Base-by-base conservation (phyloP, 1,284 basidiomycete species). In the Trametes sp. region DNA sequence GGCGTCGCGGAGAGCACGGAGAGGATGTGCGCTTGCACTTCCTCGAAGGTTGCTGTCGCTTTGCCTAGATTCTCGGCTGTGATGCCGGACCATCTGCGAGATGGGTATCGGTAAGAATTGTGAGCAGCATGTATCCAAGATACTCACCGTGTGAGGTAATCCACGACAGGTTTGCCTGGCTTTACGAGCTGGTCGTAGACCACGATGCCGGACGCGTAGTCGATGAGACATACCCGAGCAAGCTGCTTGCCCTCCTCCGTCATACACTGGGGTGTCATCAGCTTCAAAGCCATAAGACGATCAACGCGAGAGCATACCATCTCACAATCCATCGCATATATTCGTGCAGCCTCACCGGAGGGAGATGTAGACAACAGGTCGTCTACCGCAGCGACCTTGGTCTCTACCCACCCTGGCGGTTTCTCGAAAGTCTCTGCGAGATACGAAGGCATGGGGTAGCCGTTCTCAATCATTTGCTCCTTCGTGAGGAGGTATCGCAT, bases 401-500 rank as follows among this genome's bases (percentile, higher is more conserved):
- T 94, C 77, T 98, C 93, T 10, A 92, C 78, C 88, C 86, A 92
- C 24, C 81, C 87, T n/a, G 69, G 70, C 31, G 82, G 82, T 74
- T 84, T 89, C 71, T 87, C 78, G 65, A 88, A 91, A 2, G 87
- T 78, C 63, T 90, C 86, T 19, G 87, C 83, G 77, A 93, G 80
- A 72, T 95, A 94, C 2, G 88, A 87, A 19, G 95, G 92, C 58
- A 95, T 78, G 0, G 90, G 90, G 71, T 96, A 98, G 57, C 94
- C 93, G 72, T 97, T 94, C 72, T 95, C 93, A 53, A 91, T 81
- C 93, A 98, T 96, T 73, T 95, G 90, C 61, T 93, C 88, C 10
- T 89, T 78, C 0, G 88, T 86, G 24, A 97, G 81, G 46, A 95
- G 73, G 76, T 93, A 96, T 51, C 87, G 81, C 54, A 85, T 74